Evolutionary conservation across 345 rosid species (phyloP).

Genomic region (Euphorbia tirucalli): DNA sequence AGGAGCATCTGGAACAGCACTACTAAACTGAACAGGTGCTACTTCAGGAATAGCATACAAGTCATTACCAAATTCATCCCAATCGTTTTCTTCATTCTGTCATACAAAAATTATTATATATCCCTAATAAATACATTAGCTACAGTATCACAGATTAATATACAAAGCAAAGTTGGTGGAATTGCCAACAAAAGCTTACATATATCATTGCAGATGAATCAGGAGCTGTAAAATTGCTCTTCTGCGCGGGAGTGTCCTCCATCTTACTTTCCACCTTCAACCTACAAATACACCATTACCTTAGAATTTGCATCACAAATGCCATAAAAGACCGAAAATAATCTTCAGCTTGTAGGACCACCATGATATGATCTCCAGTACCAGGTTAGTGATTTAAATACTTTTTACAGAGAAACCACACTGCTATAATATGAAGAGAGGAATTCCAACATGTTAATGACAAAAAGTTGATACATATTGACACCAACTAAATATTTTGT

Average conservation of each 20-base stretch:
- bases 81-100: slow-evolving; percentile 77
- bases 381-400: not conserved
- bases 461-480: not conserved
- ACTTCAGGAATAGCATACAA: slow-evolving; percentile 82
- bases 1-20: slow-evolving; percentile 45
- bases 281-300: slow-evolving; percentile 46
- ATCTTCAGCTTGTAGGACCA: not conserved
- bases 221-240: slow-evolving; percentile 41
- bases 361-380: not conserved
- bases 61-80: slow-evolving; percentile 98
- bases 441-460: not conserved
- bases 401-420: not conserved
- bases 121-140: not conserved
- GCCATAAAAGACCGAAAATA: not conserved
- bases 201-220: slow-evolving; percentile 54
- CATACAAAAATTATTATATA: slow-evolving; percentile 13
- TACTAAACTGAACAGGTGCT: slow-evolving; percentile 48
- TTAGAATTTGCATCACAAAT: slow-evolving; percentile 11
- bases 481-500: not conserved
- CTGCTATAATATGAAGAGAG: not conserved
- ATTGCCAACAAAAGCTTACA: slow-evolving; percentile 42
- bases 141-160: not conserved
- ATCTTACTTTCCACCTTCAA: slow-evolving; percentile 51
- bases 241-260: slow-evolving; percentile 51
- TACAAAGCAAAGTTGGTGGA: not conserved